Evolutionary conservation across 768 basidiomycete genomes (phyloP).

Genomic region (Termitomyces sp.): DNA sequence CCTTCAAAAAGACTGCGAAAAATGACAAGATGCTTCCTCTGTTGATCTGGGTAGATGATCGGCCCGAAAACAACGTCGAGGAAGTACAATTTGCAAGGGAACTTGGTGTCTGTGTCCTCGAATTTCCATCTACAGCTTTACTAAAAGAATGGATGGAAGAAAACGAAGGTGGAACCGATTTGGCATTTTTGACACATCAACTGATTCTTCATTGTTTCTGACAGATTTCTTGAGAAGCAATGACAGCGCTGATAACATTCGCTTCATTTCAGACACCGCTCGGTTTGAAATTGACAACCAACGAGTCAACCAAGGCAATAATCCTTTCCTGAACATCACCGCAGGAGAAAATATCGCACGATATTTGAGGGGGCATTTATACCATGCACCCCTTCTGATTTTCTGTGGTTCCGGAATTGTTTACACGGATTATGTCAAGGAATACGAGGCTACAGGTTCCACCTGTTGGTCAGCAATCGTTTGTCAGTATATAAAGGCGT

Average conservation of each 20-base stretch:
- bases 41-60: slow-evolving; percentile 22
- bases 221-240: slow-evolving; percentile 14
- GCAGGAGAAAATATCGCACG: slow-evolving; percentile 19
- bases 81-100: slow-evolving; percentile 14
- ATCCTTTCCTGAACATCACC: slow-evolving; percentile 12
- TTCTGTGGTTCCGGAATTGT: slow-evolving; percentile 15
- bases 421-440: slow-evolving; percentile 15
- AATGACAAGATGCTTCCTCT: slow-evolving; percentile 13
- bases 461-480: slow-evolving; percentile 10
- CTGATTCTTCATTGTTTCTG: background rate
- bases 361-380: slow-evolving; percentile 15
- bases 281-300: slow-evolving; percentile 10
- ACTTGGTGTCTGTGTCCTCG: slow-evolving; percentile 15
- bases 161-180: slow-evolving; percentile 16
- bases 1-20: background rate
- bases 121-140: slow-evolving; percentile 15
- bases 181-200: background rate
- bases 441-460: slow-evolving; percentile 15
- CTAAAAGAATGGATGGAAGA: slow-evolving; percentile 21
- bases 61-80: slow-evolving; percentile 8
- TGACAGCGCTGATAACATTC: slow-evolving; percentile 13
- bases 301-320: background rate
- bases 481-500: slow-evolving; percentile 5
- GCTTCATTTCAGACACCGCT: slow-evolving; percentile 18
- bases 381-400: slow-evolving; percentile 20